phyloP scores from a whole-genome alignment of 2,329 filamentous ascomycete genomes.

The Microdochium nivale region DNA sequence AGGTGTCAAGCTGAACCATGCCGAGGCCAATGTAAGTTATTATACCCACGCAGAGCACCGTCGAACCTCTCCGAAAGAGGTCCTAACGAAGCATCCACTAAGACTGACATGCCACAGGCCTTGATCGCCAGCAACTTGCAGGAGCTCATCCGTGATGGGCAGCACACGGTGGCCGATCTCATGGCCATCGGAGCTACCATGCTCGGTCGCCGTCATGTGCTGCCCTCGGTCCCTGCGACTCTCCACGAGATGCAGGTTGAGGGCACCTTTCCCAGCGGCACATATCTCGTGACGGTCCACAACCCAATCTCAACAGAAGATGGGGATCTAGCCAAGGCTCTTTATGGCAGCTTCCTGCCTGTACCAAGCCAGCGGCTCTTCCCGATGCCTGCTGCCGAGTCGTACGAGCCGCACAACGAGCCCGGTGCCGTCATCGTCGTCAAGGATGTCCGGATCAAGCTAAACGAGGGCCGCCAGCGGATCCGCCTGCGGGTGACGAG shows the following conservation, averaged over 20 bases:
- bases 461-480: slow-evolving; percentile 69
- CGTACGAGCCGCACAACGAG: slow-evolving; percentile 58
- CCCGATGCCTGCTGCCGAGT: slow-evolving; percentile 51
- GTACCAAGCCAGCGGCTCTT: slow-evolving; percentile 64
- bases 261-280: slow-evolving; percentile 84
- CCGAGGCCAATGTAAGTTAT: slow-evolving; percentile 72
- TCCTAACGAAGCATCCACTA: not conserved
- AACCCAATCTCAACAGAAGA: slow-evolving; percentile 81
- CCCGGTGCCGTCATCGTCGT: slow-evolving; percentile 74
- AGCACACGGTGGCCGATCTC: slow-evolving; percentile 83
- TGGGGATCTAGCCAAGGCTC: slow-evolving; percentile 74
- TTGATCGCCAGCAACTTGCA: slow-evolving; percentile 85
- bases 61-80: too few species aligned
- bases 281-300: slow-evolving; percentile 91
- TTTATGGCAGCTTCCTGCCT: slow-evolving; percentile 88
- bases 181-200: slow-evolving; percentile 88
- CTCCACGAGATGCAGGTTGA: slow-evolving; percentile 86
- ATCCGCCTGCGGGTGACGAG: slow-evolving; percentile 72
- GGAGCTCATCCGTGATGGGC: slow-evolving; percentile 95
- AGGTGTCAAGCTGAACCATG: slow-evolving; percentile 82
- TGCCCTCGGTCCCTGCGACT: slow-evolving; percentile 71
- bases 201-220: slow-evolving; percentile 86
- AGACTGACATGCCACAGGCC: slow-evolving; percentile 36
- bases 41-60: not conserved
- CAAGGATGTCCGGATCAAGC: slow-evolving; percentile 53